A percentile compares a stretch with the other conserved stretches of the same genome.
These are phyloP conservation scores for Mycena epipterygia DNA, from an alignment of 768 basidiomycete genomes.

Conservation along the genomic window DNA sequence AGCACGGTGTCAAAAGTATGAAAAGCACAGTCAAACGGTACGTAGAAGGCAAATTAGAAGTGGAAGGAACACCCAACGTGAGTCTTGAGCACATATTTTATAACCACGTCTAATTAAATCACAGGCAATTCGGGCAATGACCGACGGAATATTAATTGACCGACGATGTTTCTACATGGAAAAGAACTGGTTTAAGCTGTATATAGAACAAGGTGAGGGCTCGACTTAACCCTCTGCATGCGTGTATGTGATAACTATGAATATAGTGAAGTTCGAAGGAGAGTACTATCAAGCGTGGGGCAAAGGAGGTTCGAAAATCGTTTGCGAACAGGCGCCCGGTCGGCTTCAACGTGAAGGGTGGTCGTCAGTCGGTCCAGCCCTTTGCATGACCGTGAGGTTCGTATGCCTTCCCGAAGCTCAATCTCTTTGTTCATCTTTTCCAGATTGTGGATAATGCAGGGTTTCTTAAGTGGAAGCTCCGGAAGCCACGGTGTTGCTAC, in stretches of 20 bases:
- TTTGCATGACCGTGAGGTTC: conserved; percentile 27
- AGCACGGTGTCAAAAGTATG: conserved; percentile 17
- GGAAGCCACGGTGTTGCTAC: conserved; percentile 9
- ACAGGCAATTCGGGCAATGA: conserved; percentile 21
- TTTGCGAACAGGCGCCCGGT: conserved; percentile 13
- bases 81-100: neutral
- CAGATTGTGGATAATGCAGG: conserved; percentile 31
- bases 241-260: neutral
- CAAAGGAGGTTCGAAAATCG: conserved; percentile 11
- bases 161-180: conserved; percentile 30
- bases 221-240: neutral
- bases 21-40: conserved; percentile 13
- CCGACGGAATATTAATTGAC: conserved; percentile 19
- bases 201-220: conserved; percentile 17
- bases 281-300: conserved; percentile 31
- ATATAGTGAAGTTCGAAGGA: conserved; percentile 21
- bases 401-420: neutral
- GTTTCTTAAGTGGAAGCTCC: conserved; percentile 22
- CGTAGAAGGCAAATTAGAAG: conserved; percentile 9
- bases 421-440: neutral
- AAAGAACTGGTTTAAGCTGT: conserved; percentile 8
- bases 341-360: conserved; percentile 20
- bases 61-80: conserved; percentile 18
- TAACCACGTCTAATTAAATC: neutral
- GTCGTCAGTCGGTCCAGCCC: conserved; percentile 16